Base-by-base conservation (phyloP, 2,329 filamentous ascomycete species). In the Aspergillus sergii region DNA sequence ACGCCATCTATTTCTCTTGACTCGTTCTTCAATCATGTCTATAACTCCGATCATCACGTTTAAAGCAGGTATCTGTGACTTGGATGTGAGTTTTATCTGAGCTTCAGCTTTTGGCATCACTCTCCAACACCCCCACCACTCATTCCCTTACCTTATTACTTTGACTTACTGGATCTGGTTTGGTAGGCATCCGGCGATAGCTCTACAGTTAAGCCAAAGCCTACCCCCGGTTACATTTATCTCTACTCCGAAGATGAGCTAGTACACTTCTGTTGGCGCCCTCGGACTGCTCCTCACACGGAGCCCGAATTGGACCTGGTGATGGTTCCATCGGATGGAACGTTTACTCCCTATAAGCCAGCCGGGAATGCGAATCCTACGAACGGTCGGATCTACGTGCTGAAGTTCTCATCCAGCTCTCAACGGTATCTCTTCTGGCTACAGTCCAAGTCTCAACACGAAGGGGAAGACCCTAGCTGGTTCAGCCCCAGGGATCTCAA, bases 201-300 rank as follows among this genome's bases (percentile, higher is more conserved):
- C 57, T 86, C 85, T 77, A 92, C 89, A 79, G 89, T 96, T 74
- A 91, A 88, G 75, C 88, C 93, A 43, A 85, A 88, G 69, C 82
- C 87, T 32, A 90, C 88, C 10, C 89, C 88, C 6, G 94, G 94
- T 71, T 97, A 96, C 79, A 87, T 98, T 75, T 98, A 96, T 78
- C 89, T 98, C 60, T 97, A 95, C 80, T 86, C 86, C 58, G 94
- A 96, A 84, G 94, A 97, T 89, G 94, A 97, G 58, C 87, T 99
- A 64, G 85, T 96, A 65, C 94, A 97, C 82, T 97, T 99, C 82
- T 97, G 94, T 86, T 99, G 96, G 96, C 91, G 94, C 69, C 89
- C 92, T 73, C 90, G 95, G 69, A 86, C 84, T 69, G 86, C 88
- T 63, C 83, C 89, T 26, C 80, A 92, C 69, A 87, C 91, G 66